These are phyloP conservation scores for Tephrocybe sp. DNA, from an alignment of 768 basidiomycete genomes.

Conservation along the genomic window DNA sequence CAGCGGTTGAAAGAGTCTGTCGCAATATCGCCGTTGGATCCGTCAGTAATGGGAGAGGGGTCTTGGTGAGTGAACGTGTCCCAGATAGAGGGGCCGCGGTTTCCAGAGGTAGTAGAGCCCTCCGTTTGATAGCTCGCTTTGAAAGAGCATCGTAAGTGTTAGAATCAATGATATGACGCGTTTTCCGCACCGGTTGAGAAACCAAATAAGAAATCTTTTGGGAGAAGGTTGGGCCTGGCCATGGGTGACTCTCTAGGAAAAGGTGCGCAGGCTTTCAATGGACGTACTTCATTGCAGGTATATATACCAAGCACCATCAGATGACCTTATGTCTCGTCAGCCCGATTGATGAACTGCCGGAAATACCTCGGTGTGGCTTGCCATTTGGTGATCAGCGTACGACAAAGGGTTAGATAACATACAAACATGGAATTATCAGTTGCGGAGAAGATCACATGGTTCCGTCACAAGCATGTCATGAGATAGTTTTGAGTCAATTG, in stretches of 20 bases:
- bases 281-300: too few relatives aligned
- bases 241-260: background rate
- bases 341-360: background rate
- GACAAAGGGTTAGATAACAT: too few relatives aligned
- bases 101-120: slow-evolving; percentile 54
- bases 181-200: slow-evolving; percentile 31
- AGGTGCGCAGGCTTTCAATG: too few relatives aligned
- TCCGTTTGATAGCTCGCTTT: slow-evolving; percentile 74
- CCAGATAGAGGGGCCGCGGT: slow-evolving; percentile 71
- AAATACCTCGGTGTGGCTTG: background rate
- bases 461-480: too few relatives aligned
- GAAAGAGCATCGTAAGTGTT: background rate
- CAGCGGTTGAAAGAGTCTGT: slow-evolving; percentile 69
- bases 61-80: slow-evolving; percentile 65
- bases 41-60: slow-evolving; percentile 53
- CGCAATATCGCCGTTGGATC: slow-evolving; percentile 62
- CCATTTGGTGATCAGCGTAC: too few relatives aligned
- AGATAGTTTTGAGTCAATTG: too few relatives aligned
- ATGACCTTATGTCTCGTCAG: slow-evolving; percentile 1
- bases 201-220: slow-evolving; percentile 33
- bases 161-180: too few relatives aligned
- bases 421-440: too few relatives aligned
- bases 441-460: too few relatives aligned
- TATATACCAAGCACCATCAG: too few relatives aligned
- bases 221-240: slow-evolving; percentile 9